phyloP scores from a whole-genome alignment of 179 eudicot genomes.

The Beta corolliflora region DNA sequence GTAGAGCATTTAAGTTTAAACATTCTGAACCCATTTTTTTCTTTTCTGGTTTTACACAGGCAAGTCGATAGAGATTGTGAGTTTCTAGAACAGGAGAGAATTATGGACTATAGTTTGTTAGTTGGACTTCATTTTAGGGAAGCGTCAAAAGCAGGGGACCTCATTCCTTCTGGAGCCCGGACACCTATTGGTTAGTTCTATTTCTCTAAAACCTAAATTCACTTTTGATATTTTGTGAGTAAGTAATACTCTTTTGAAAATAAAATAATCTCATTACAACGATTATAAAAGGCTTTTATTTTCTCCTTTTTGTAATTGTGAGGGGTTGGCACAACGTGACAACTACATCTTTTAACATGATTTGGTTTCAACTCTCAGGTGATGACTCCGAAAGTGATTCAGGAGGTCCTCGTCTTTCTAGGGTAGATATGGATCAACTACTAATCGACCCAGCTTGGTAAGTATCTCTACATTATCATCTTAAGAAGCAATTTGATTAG shows the following conservation, averaged over 20 bases:
- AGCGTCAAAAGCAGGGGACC: slow-evolving; percentile 50
- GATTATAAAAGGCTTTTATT: too few relatives aligned
- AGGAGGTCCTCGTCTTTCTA: slow-evolving; percentile 57
- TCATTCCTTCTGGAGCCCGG: slow-evolving; percentile 56
- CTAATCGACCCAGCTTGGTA: slow-evolving; percentile 77
- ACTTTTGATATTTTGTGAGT: too few relatives aligned
- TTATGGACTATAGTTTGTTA: slow-evolving; percentile 92
- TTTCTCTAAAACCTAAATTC: too few relatives aligned
- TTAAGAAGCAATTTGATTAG: not conserved
- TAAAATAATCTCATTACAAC: too few relatives aligned
- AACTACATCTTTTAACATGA: not conserved
- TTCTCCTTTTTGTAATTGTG: too few relatives aligned
- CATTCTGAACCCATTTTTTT: too few relatives aligned
- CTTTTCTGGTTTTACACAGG: slow-evolving; percentile 36
- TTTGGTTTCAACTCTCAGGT: slow-evolving; percentile 14
- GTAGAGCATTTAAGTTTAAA: too few relatives aligned
- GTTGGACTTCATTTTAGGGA: slow-evolving; percentile 92
- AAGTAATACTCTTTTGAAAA: too few relatives aligned
- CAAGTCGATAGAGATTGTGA: slow-evolving; percentile 91
- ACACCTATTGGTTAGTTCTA: slow-evolving; percentile 53
- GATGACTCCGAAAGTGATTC: slow-evolving; percentile 53
- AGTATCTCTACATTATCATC: slow-evolving; percentile 4
- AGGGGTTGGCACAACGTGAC: too few relatives aligned
- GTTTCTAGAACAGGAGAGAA: slow-evolving; percentile 88
- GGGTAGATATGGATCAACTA: slow-evolving; percentile 65